Evolutionary conservation across 2,329 filamentous ascomycete species (phyloP).

Genomic region (Zymoseptoria passerinii): DNA sequence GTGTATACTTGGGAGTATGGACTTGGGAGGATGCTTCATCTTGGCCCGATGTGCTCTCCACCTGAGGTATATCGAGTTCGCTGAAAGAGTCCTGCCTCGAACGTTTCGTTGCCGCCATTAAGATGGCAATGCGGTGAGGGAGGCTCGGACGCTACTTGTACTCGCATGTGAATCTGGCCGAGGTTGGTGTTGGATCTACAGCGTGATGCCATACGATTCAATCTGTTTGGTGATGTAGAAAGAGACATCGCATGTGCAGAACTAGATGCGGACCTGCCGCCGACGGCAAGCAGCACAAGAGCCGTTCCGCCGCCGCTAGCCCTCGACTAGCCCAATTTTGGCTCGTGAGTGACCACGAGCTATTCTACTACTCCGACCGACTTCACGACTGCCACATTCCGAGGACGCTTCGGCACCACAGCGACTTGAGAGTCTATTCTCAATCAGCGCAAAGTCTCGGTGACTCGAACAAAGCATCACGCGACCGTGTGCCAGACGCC

Average conservation of each 20-base stretch:
- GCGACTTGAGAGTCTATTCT: not conserved
- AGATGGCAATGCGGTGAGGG: constrained; percentile 12
- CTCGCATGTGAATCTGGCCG: not conserved
- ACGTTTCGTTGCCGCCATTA: constrained; percentile 51
- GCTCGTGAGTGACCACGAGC: not conserved
- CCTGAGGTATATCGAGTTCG: constrained; percentile 21
- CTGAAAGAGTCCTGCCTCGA: constrained; percentile 43
- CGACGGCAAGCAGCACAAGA: not conserved
- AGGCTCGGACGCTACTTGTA: constrained; percentile 39
- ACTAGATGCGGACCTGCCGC: too few relatives aligned
- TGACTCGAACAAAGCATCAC: not conserved
- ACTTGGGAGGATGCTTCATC: not conserved
- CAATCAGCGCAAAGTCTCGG: not conserved
- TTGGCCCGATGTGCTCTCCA: not conserved
- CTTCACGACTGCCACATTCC: not conserved
- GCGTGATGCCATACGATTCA: not conserved
- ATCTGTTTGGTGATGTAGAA: too few relatives aligned
- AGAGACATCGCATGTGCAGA: too few relatives aligned
- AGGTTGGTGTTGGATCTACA: not conserved
- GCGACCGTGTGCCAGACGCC: not conserved
- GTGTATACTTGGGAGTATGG: constrained; percentile 38
- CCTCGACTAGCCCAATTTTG: not conserved
- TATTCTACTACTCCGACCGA: not conserved
- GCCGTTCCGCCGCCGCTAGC: not conserved
- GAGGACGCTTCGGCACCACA: not conserved